A percentile compares a stretch with the other conserved stretches of the same genome.
These are phyloP conservation scores for Hygrophila difformis DNA, from an alignment of 257 asterid genomes.

Conservation along the genomic window DNA sequence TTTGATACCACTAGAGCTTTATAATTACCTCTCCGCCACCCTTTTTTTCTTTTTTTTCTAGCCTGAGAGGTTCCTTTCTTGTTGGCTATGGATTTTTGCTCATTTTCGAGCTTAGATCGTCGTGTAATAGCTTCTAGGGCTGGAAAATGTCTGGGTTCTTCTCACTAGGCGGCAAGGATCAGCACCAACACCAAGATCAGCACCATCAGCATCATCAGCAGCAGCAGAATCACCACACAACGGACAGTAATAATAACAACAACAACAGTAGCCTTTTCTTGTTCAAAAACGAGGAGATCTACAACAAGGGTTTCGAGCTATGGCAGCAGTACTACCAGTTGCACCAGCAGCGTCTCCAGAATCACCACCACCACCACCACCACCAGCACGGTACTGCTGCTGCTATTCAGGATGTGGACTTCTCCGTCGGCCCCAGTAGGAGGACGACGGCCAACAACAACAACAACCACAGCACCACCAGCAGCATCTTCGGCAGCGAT, in stretches of 20 bases:
- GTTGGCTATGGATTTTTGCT: constrained; percentile 35
- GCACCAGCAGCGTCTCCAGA: constrained; percentile 30
- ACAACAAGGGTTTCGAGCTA: constrained; percentile 77
- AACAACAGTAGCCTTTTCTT: constrained; percentile 30
- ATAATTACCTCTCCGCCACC: not conserved
- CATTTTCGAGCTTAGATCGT: constrained; percentile 29
- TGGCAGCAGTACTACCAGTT: constrained; percentile 61
- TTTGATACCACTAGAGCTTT: not conserved
- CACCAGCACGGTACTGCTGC: constrained; percentile 15
- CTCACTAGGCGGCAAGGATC: constrained; percentile 38
- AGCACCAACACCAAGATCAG: too few species aligned
- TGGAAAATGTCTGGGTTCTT: constrained; percentile 56
- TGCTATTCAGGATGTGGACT: constrained; percentile 21
- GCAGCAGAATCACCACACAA: constrained; percentile 15
- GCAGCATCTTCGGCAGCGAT: constrained; percentile 19
- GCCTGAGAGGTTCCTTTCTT: too few species aligned
- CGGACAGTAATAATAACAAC: constrained; percentile 25
- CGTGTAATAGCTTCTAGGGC: constrained; percentile 27
- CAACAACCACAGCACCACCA: not conserved
- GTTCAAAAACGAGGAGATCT: constrained; percentile 66
- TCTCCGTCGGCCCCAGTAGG: constrained; percentile 38
- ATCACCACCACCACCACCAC: constrained; percentile 19
- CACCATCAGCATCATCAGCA: constrained; percentile 7
- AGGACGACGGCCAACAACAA: constrained; percentile 15
- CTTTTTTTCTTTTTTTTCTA: not conserved